Evolutionary conservation across 495 filamentous ascomycete species (phyloP).

Genomic region (Clavariopsis aquatica): DNA sequence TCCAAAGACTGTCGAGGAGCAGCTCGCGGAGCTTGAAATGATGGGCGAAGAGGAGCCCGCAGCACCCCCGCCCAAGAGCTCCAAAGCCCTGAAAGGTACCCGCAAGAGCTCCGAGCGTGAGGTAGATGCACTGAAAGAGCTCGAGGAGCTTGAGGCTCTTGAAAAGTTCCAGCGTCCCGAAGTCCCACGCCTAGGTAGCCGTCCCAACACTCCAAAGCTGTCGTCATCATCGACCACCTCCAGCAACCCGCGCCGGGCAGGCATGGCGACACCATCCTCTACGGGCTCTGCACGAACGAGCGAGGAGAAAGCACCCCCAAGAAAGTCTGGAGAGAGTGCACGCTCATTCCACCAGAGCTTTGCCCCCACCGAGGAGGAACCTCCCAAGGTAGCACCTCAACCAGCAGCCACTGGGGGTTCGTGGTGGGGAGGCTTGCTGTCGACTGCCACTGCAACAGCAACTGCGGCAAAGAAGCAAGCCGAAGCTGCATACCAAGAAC

Average conservation of each 20-base stretch:
- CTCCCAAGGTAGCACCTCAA: conserved; percentile 48
- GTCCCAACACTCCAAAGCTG: conserved; percentile 77
- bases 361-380: conserved; percentile 48
- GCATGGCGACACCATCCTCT: conserved; percentile 58
- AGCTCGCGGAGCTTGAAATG: conserved; percentile 40
- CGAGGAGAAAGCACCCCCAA: conserved; percentile 59
- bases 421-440: conserved; percentile 90
- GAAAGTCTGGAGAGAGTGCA: conserved; percentile 75
- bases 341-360: conserved; percentile 62
- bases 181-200: conserved; percentile 53
- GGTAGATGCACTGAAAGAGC: conserved; percentile 41
- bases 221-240: conserved; percentile 60
- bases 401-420: conserved; percentile 57
- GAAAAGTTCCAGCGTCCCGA: conserved; percentile 48
- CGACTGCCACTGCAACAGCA: conserved; percentile 52
- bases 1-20: conserved; percentile 37
- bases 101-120: conserved; percentile 29
- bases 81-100: conserved; percentile 48
- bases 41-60: conserved; percentile 31
- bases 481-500: conserved; percentile 88
- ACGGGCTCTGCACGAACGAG: conserved; percentile 50
- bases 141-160: conserved; percentile 83
- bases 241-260: conserved; percentile 59
- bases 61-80: conserved; percentile 36
- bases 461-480: conserved; percentile 89